A percentile compares a stretch with the other conserved stretches of the same genome.
phyloP scores from a whole-genome alignment of 768 basidiomycete species.

The Fistulinella prunicolor region DNA sequence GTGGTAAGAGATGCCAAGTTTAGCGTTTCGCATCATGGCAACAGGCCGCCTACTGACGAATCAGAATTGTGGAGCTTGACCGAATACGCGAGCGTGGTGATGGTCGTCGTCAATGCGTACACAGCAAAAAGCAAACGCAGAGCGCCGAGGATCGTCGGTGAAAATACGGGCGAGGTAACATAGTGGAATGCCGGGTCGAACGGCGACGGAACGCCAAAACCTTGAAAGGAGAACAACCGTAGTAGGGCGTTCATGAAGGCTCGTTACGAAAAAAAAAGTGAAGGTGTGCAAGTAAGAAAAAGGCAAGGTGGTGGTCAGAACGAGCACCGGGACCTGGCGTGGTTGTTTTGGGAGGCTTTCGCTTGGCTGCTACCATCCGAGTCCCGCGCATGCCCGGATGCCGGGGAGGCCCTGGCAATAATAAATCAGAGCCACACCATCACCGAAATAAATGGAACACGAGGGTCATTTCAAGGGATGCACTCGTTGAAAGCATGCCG shows the following conservation, averaged over 20 bases:
- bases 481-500: too few relatives aligned
- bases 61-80: constrained; percentile 27
- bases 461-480: too few relatives aligned
- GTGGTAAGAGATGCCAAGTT: neutral
- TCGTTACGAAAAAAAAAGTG: constrained; percentile 8
- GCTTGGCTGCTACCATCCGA: constrained; percentile 6
- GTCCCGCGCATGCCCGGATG: neutral
- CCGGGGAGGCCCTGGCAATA: too few relatives aligned
- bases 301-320: neutral
- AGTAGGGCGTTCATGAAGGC: too few relatives aligned
- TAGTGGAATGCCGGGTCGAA: constrained; percentile 39
- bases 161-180: constrained; percentile 44
- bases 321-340: neutral
- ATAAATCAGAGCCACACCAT: neutral
- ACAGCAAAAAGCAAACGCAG: constrained; percentile 48
- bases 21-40: neutral
- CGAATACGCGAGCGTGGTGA: constrained; percentile 32
- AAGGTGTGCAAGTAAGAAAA: neutral
- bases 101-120: constrained; percentile 44
- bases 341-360: constrained; percentile 8
- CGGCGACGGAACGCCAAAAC: constrained; percentile 37
- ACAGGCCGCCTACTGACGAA: constrained; percentile 28
- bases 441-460: neutral
- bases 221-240: constrained; percentile 14
- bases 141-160: constrained; percentile 41